Evolutionary conservation across 352 stramenopile genomes (phyloP).

Genomic region (Globisporangium abappressorium): DNA sequence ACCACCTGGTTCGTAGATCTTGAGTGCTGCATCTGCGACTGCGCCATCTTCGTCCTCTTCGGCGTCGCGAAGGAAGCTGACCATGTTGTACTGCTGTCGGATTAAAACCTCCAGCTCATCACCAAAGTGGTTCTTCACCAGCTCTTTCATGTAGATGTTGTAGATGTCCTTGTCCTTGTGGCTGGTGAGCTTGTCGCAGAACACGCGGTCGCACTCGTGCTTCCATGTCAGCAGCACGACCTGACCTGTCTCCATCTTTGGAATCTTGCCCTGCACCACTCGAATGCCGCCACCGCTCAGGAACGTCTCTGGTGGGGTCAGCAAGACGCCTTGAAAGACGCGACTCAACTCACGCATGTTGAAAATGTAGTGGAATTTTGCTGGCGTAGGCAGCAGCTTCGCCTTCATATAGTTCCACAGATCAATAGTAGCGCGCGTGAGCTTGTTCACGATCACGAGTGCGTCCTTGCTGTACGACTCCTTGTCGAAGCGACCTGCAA

Average conservation of each 20-base stretch:
- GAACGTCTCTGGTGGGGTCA: slow-evolving; percentile 95
- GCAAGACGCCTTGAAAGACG: slow-evolving; percentile 97
- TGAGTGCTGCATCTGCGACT: slow-evolving; percentile 92
- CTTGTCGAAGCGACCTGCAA: slow-evolving; percentile 92
- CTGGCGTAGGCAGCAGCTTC: slow-evolving; percentile 96
- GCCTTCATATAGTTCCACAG: slow-evolving; percentile 97
- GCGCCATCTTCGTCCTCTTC: slow-evolving; percentile 96
- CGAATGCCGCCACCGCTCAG: slow-evolving; percentile 84
- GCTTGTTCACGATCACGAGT: slow-evolving; percentile 87
- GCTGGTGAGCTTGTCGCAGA: slow-evolving; percentile 97
- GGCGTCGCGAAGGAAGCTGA: slow-evolving; percentile 97
- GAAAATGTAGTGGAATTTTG: slow-evolving; percentile 99
- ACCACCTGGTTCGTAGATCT: slow-evolving; percentile 97
- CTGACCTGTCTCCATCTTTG: slow-evolving; percentile 89
- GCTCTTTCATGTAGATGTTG: slow-evolving; percentile 88
- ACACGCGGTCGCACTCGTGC: slow-evolving; percentile 97
- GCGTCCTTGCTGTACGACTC: slow-evolving; percentile 85
- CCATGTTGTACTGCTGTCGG: slow-evolving; percentile 90
- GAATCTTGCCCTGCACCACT: slow-evolving; percentile 80
- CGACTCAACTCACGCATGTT: slow-evolving; percentile 98
- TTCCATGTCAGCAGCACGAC: slow-evolving; percentile 96
- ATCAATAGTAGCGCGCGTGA: slow-evolving; percentile 95
- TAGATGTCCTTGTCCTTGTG: slow-evolving; percentile 97
- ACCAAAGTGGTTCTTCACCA: slow-evolving; percentile 90
- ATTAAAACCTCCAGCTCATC: slow-evolving; percentile 75